phyloP scores from a whole-genome alignment of 2,329 filamentous ascomycete genomes.

The Chrysosphaeria jannelii region DNA sequence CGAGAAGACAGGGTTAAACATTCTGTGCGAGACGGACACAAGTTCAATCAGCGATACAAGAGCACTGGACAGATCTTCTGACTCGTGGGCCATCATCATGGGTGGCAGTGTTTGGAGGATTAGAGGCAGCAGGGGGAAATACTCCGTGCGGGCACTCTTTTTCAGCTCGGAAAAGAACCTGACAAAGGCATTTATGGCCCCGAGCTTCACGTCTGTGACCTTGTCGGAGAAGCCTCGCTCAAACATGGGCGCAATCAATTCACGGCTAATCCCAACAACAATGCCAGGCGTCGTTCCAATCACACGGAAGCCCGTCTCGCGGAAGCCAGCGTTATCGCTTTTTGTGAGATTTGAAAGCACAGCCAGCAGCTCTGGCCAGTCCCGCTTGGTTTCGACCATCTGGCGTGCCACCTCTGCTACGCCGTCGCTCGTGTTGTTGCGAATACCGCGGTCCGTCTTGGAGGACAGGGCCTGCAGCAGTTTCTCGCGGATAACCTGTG shows the following conservation, averaged over 20 bases:
- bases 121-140: slow-evolving; percentile 61
- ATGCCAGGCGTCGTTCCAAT: slow-evolving; percentile 86
- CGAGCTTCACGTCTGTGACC: slow-evolving; percentile 55
- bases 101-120: slow-evolving; percentile 85
- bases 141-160: slow-evolving; percentile 72
- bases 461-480: slow-evolving; percentile 45
- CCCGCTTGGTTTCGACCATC: slow-evolving; percentile 39
- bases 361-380: slow-evolving; percentile 76
- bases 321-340: slow-evolving; percentile 50
- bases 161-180: slow-evolving; percentile 77
- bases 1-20: slow-evolving; percentile 90
- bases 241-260: slow-evolving; percentile 68
- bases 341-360: slow-evolving; percentile 77
- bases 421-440: slow-evolving; percentile 94
- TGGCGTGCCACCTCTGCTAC: slow-evolving; percentile 86
- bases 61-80: slow-evolving; percentile 70
- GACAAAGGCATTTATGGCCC: slow-evolving; percentile 88
- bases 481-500: slow-evolving; percentile 53
- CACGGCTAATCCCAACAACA: slow-evolving; percentile 86
- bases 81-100: slow-evolving; percentile 72
- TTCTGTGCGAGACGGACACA: slow-evolving; percentile 78
- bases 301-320: slow-evolving; percentile 81
- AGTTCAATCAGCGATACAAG: slow-evolving; percentile 79
- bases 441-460: slow-evolving; percentile 43
- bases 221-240: slow-evolving; percentile 77